Base-by-base conservation (phyloP, 148 eudicot species). In the Camellia lanceoleosa region DNA sequence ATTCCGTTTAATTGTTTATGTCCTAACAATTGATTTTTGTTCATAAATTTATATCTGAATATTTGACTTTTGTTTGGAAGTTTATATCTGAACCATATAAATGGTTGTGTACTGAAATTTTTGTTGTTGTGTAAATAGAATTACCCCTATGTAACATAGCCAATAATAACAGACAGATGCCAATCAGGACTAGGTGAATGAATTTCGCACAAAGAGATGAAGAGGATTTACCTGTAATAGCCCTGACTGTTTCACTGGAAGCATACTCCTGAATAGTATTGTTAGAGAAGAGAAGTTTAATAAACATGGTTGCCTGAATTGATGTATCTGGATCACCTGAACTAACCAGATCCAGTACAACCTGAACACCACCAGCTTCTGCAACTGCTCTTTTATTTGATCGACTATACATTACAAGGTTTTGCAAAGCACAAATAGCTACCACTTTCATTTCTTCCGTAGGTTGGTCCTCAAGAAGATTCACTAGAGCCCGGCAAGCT, bases 371-470 rank as follows among this genome's bases (percentile, higher is more conserved):
- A 72, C 98, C 98, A 78, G 97, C 97, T 87, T 96, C 99, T 58
- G 98, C 99, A 85, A 96, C 98, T 47, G 99, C 99, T 87, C 98
- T 92, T 83, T 96, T 96, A 82, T 96, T 96, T 69, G 97, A 90
- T 75, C 98, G 86, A 81, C 97, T 96, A 82, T 87, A 89, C 90
- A 92, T 92, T 14, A 96, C 99, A 73, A 96, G 98, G 81, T 96
- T 96, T 84, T 96, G 98, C 79, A 96, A 85, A 44, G 99, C 94
- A 86, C 99, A 96, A 70, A 96, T 91, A 74, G 99, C 95, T 59
- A 96, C 98, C 46, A 96, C 97, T 86, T 96, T 96, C 97, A 96
- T 94, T 85, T 96, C 99, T 85, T 96, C 99, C 15, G 99, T 90
- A 12, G 99, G 97, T 76, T 96, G 99, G 73, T 96, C 99, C 88